Evolutionary conservation across 2,329 filamentous ascomycete species (phyloP), one percentile per base, ranked within the genome.

Genomic region (Aspergillus persii): DNA sequence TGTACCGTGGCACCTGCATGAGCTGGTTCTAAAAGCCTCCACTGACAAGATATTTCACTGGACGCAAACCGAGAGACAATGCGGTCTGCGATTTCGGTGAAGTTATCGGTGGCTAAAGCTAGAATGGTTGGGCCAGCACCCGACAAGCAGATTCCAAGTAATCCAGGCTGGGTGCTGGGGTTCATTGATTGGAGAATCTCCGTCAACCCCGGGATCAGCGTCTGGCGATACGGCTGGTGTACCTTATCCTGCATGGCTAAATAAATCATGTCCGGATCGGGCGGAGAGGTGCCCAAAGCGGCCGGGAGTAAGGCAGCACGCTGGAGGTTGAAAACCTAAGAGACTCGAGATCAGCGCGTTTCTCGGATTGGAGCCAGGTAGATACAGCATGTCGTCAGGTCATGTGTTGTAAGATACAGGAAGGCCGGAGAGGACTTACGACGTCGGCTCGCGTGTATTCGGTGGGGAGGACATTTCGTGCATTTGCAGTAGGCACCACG

Each of bases 201-300:
- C 15, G 90, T 89, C 58, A 99, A 83, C 0, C 94, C 95, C 1
- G 95, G 95, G 67, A 99, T 96, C 62, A 99, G 85, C 2, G 85
- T 89, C 77, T 95, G 89, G 56, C 95, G 89, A 80, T 99, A 98
- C 48, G 92, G 95, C 77, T 99, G 95, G 79, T 99, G 95, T 61
- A 99, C 87, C 78, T 93, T 96, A 81, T 99, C 95, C 79, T 98
- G 95, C 95, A 99, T 99, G 50, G 93, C 94, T 51, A 96, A 87
- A 80, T 96, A 96, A 74, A 99, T 99, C 76, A 96, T 89, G 69
- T 96, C 89, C 26, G 95, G 89, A 72, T 97, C 90, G 1, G 93
- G 94, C 8, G 95, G 94, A 7, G 90, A 94, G 74, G 92, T 89
- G 64, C 93, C 92, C 50, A 99, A 84, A 1, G 93, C 93, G 9